Evolutionary conservation across 345 rosid genomes (phyloP), one percentile per base, ranked within the genome.

Genomic region (Lepidium sativum): DNA sequence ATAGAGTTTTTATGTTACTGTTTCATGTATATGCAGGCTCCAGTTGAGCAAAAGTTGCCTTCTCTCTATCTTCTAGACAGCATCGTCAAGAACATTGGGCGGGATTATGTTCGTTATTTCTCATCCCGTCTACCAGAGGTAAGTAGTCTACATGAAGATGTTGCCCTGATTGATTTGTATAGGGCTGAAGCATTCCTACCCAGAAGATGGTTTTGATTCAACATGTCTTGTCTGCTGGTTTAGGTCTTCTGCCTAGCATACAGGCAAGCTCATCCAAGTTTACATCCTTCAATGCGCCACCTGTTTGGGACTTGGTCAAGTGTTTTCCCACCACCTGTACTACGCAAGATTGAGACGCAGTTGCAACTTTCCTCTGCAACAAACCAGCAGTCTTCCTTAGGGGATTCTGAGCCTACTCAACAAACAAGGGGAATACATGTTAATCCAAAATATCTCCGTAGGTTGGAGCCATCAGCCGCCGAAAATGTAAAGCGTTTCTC

Each of bases 261-360:
- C 67, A 81, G 81, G 74, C 84, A 85, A 86, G 86, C 88, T 43
- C 82, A 86, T 33, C 95, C 96, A 50, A 75, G 74, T 59, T 48
- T 79, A 68, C 78, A 84, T 75, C 70, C 81, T 72, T 79, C 98
- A 11, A 86, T 95, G 99, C 94, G 86, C 9, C 98, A 86, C 63
- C 81, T 95, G 33, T 95, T 95, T 81, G 94, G 96, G 59, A 95
- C 99, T 23, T 95, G 99, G 99, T 83, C 92, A 8, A 23, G 86
- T 16, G 96, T 88, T 33, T 95, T 95, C 67, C 97, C 98, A 1
- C 65, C 81, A 16, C 63, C 83, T 17, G 88, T 85, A 9, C 84
- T 95, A 59, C 71, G 65, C 25, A 80, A 87, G 88, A 91, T 95
- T 34, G 96, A 89, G 70, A 49, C 65, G 18, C 86, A 88, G 44